Conservation (phyloP, 108 stramenopile genomes). For the Nitzschia sp. region DNA sequence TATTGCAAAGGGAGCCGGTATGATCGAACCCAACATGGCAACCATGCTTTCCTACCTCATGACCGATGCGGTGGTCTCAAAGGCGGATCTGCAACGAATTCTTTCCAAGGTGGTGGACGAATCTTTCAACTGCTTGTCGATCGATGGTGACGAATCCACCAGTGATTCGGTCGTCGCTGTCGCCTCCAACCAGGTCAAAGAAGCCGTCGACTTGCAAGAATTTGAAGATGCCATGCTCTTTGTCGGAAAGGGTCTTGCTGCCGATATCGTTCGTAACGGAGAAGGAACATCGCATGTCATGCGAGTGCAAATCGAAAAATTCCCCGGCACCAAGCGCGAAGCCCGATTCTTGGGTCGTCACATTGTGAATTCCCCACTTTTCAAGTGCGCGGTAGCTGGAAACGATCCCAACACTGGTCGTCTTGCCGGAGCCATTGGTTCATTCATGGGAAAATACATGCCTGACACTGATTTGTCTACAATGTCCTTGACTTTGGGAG, state of each 20-base stretch:
- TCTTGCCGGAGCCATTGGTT: constrained; percentile 93
- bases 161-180: constrained; percentile 90
- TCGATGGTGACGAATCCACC: constrained; percentile 96
- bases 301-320: constrained; percentile 80
- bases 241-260: constrained; percentile 80
- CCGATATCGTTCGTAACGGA: constrained; percentile 97
- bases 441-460: constrained; percentile 87
- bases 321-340: constrained; percentile 74
- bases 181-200: constrained; percentile 73
- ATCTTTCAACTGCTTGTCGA: constrained; percentile 94
- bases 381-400: constrained; percentile 96
- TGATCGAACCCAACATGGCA: constrained; percentile 98
- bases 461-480: constrained; percentile 49
- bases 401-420: constrained; percentile 99
- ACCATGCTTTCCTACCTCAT: constrained; percentile 96
- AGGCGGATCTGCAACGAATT: constrained; percentile 70
- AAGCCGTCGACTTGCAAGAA: constrained; percentile 55
- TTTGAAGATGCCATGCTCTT: constrained; percentile 79
- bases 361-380: constrained; percentile 93
- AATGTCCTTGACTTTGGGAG: constrained; percentile 84
- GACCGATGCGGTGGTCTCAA: constrained; percentile 86
- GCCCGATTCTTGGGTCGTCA: constrained; percentile 89
- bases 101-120: constrained; percentile 64
- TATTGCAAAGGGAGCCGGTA: constrained; percentile 97
- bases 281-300: constrained; percentile 99